These are phyloP conservation scores for Boletellus ananas DNA, from an alignment of 768 basidiomycete species.

Conservation along the genomic window DNA sequence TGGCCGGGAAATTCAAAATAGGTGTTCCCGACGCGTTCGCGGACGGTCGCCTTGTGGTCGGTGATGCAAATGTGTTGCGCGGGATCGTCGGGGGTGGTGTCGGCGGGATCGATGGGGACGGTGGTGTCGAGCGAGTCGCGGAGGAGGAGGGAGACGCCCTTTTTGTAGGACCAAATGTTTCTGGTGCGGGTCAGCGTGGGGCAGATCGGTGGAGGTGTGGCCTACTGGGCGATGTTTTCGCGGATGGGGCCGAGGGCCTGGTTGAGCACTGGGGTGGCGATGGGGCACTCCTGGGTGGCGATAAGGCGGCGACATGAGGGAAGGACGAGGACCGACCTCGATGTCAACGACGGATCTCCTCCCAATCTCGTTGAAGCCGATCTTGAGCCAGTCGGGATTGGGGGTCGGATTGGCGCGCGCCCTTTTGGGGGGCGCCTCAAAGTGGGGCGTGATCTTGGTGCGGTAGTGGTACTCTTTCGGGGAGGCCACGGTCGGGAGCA, in stretches of 20 bases:
- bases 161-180: constrained; percentile 75
- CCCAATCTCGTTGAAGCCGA: constrained; percentile 86
- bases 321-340: constrained; percentile 52
- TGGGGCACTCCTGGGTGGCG: constrained; percentile 74
- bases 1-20: constrained; percentile 83
- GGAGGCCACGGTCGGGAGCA: constrained; percentile 75
- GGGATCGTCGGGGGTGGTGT: constrained; percentile 34
- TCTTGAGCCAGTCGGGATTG: constrained; percentile 69
- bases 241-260: constrained; percentile 58
- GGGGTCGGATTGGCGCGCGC: constrained; percentile 11
- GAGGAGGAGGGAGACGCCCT: constrained; percentile 85
- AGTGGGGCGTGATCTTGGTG: constrained; percentile 97
- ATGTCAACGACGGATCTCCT: constrained; percentile 80
- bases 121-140: constrained; percentile 68
- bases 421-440: constrained; percentile 67
- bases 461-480: constrained; percentile 90
- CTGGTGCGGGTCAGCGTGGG: constrained; percentile 37
- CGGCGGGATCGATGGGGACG: constrained; percentile 22
- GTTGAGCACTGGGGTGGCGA: constrained; percentile 81
- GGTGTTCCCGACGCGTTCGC: constrained; percentile 78
- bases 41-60: constrained; percentile 73
- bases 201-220: background rate
- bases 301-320: background rate
- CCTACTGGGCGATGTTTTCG: constrained; percentile 64
- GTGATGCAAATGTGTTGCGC: constrained; percentile 77